phyloP scores from a whole-genome alignment of 164 flowering plant genomes.

The Chloranthus sessilifolius region DNA sequence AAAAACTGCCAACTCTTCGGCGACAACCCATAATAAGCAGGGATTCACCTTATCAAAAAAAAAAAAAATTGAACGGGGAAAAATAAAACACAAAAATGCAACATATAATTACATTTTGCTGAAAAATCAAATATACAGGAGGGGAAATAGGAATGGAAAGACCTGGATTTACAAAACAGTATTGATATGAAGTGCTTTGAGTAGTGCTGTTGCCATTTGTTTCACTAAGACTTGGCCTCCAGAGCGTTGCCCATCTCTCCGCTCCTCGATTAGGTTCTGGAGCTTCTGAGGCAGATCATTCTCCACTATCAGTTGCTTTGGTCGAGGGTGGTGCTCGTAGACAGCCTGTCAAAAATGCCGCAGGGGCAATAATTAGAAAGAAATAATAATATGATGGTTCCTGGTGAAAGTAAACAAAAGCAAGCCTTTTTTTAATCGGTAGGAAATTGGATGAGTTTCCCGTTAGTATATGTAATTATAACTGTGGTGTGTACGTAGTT shows the following conservation, averaged over 20 bases:
- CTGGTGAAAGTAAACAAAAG: too few species aligned
- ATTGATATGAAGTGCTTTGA: constrained; percentile 95
- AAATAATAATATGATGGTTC: neutral
- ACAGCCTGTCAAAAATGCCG: constrained; percentile 51
- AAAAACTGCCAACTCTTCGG: too few species aligned
- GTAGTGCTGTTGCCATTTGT: constrained; percentile 97
- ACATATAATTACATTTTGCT: constrained; percentile 6
- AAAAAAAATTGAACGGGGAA: too few species aligned
- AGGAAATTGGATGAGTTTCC: too few species aligned
- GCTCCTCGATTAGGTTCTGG: constrained; percentile 87
- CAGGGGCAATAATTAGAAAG: neutral
- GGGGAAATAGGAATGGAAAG: neutral
- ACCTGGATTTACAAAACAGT: constrained; percentile 66
- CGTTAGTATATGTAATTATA: too few species aligned
- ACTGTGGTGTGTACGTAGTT: too few species aligned
- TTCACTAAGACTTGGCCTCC: constrained; percentile 97
- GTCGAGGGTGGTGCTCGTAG: constrained; percentile 97
- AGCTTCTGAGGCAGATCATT: constrained; percentile 94
- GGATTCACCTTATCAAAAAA: too few species aligned
- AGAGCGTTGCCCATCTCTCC: constrained; percentile 83
- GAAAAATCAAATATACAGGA: constrained; percentile 10
- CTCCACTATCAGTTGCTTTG: constrained; percentile 96
- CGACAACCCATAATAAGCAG: too few species aligned
- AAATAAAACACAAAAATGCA: neutral
- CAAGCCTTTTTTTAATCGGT: too few species aligned